Base-by-base conservation (phyloP, 768 basidiomycete species). In the Daedaleopsis sinensis region DNA sequence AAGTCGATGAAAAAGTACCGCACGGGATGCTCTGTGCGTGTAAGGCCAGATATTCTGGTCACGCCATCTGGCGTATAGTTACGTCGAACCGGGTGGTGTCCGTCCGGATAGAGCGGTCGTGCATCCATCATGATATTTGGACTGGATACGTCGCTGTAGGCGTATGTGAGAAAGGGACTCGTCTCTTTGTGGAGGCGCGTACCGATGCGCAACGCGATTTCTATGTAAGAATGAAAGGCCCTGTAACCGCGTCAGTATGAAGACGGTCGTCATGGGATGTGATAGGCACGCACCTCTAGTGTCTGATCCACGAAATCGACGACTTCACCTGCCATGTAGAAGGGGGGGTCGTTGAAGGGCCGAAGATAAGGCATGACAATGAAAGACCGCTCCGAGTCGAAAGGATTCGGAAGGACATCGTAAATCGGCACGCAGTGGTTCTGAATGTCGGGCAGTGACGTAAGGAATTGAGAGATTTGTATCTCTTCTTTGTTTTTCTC, bases 1-100 rank as follows among this genome's bases (percentile, higher is more conserved):
- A 68, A 70, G 58, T 70, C 67, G 51, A 70, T 61, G 47, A 64
- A 63, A 61, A 50, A 65, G 58, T 70, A 68, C 7, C 73, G 71
- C 7, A 80, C 76, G 6, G 77, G 71, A 47, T 73, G 63, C 36
- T 73, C 71, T n/a, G 72, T 73, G 24, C 77, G 70, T 3, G 73
- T 63, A 9, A 74, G 62, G 0, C 74, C 73, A 15, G 55, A 46
- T 11, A 76, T 52, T 2, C 66, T 61, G 0, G 71, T 66, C 18
- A 74, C 61, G 1, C 71, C 76, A 56, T 78, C 77, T 0, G 69
- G 69, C 13, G 76, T 65, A 36, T 58, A 70, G 44, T 72, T 65
- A 0, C 68, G 65, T 16, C 71, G 65, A 11, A 76, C 39, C 3
- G 67, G 67, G 52, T 68, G 67, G 18, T 65, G 61, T 15, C 63